Evolutionary conservation across 257 asterid genomes (phyloP), one percentile per base, ranked within the genome.

Genomic region (Anisodus tanguticus): DNA sequence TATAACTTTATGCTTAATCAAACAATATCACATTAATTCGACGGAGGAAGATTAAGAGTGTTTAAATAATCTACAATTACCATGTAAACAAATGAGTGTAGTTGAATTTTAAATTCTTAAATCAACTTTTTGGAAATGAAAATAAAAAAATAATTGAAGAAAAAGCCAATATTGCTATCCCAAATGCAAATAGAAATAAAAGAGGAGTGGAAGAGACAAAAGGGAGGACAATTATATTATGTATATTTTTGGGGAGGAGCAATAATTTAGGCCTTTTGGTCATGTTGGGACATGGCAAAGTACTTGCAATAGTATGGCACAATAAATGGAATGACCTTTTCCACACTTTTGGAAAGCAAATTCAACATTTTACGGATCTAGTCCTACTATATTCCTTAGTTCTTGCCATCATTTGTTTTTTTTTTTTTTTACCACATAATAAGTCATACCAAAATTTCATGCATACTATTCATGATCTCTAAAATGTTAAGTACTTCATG

Each of bases 251-350:
- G 60, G 64, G n/a, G 64, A 77, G 64, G 5, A 53, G 82, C 64
- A 53, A 76, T 76, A 76, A 77, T 77, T 53, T 77, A 53, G 63
- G 15, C 16, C 64, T 53, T 77, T 77, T 4, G 64, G 49, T 51
- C 10, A 77, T 77, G 82, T 77, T 77, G 63, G 64, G 82, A 77
- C 47, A 53, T 77, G 81, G 81, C 81, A 77, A 47, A 12, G 19
- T 22, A 49, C 47, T 77, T 26, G 62, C 49, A 53, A 7, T 53
- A 77, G 47, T 77, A 8, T 53, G 62, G 22, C 82, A 51, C 64
- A 53, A 53, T 64, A 31, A 77, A 53, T 77, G 82, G 82, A 77
- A 12, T 53, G 26, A 26, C 82, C 64, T 77, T 77, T 77, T 53
- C 82, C 49, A 26, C 47, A 77, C 31, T 77, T 26, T 4, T 15